These are phyloP conservation scores for Solanum etuberosum DNA, from an alignment of 257 asterid genomes.

Conservation along the genomic window DNA sequence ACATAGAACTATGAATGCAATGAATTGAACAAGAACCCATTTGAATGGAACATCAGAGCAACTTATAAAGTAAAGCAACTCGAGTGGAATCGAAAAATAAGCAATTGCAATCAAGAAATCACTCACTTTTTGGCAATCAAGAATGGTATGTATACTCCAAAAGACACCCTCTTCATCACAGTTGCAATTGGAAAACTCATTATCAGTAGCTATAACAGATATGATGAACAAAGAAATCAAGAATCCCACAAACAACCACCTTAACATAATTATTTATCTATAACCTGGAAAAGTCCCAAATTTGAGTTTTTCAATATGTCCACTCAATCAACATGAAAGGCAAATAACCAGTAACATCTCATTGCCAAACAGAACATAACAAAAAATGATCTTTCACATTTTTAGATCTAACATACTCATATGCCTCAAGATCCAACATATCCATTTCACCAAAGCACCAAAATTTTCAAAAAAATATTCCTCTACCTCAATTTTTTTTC, in stretches of 20 bases:
- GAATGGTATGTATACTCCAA: constrained; percentile 21
- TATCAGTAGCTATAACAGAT: constrained; percentile 19
- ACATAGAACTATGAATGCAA: constrained; percentile 36
- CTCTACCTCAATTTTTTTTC: not conserved
- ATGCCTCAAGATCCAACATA: constrained; percentile 11
- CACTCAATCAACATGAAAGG: not conserved
- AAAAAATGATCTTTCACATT: not conserved
- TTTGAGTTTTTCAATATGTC: not conserved
- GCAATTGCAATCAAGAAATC: constrained; percentile 42
- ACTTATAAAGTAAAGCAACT: constrained; percentile 29
- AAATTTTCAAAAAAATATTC: not conserved
- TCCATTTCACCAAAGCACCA: not conserved
- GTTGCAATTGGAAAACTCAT: not conserved
- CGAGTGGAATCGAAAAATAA: constrained; percentile 34
- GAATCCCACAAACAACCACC: constrained; percentile 14
- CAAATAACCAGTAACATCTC: constrained; percentile 7
- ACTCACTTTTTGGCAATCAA: constrained; percentile 25
- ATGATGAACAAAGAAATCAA: constrained; percentile 6
- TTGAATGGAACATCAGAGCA: constrained; percentile 34
- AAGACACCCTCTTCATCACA: constrained; percentile 30
- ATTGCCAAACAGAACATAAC: not conserved
- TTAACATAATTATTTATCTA: constrained; percentile 2
- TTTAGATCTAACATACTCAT: constrained; percentile 8
- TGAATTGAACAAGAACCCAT: constrained; percentile 37
- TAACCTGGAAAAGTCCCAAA: not conserved